Conservation (phyloP, 2,329 filamentous ascomycete genomes). For the Fusarium aywerte region DNA sequence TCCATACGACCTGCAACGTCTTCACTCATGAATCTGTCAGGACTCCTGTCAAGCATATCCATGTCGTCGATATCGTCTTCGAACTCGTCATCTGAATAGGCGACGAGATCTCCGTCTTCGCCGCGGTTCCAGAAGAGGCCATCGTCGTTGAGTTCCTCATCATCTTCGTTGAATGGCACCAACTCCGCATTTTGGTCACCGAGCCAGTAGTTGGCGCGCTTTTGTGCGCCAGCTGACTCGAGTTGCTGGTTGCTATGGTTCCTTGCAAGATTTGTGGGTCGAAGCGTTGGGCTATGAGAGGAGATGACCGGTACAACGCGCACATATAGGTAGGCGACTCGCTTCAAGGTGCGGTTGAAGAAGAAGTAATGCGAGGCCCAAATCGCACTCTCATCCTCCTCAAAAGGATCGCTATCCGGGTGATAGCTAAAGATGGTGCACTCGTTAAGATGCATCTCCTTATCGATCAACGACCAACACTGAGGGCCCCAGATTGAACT, state of each 20-base stretch:
- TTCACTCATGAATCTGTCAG: slow-evolving; percentile 68
- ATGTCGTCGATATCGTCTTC: slow-evolving; percentile 60
- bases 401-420: slow-evolving; percentile 89
- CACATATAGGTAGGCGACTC: slow-evolving; percentile 93
- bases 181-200: slow-evolving; percentile 70
- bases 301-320: slow-evolving; percentile 85
- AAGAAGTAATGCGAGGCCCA: slow-evolving; percentile 98
- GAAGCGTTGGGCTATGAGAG: slow-evolving; percentile 65
- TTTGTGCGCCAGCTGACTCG: slow-evolving; percentile 58
- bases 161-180: slow-evolving; percentile 57
- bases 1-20: slow-evolving; percentile 72
- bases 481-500: slow-evolving; percentile 82
- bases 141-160: slow-evolving; percentile 62
- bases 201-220: slow-evolving; percentile 90
- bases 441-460: slow-evolving; percentile 91
- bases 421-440: slow-evolving; percentile 92
- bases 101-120: slow-evolving; percentile 67
- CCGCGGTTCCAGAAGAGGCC: slow-evolving; percentile 68
- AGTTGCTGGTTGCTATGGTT: slow-evolving; percentile 44
- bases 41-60: slow-evolving; percentile 54
- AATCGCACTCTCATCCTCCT: slow-evolving; percentile 90
- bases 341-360: slow-evolving; percentile 91
- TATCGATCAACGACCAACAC: slow-evolving; percentile 93
- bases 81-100: slow-evolving; percentile 63
- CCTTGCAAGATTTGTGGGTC: slow-evolving; percentile 49